A percentile compares a stretch with the other conserved stretches of the same genome.
phyloP scores from a whole-genome alignment of 768 basidiomycete genomes.

The Lanmaoa pseudosensibilis region DNA sequence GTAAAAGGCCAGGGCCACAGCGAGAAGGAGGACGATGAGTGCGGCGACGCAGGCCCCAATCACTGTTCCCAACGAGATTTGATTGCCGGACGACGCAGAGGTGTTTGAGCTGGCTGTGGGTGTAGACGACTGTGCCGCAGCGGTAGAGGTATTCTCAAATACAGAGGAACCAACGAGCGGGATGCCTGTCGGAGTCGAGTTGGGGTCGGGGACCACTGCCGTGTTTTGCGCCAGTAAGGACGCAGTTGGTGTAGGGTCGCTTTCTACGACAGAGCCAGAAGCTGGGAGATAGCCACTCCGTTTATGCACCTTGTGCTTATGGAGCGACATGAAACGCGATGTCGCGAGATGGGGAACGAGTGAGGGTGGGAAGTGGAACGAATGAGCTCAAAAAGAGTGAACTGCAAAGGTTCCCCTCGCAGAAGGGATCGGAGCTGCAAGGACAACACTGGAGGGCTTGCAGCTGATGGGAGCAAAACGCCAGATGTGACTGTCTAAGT shows the following conservation, averaged over 20 bases:
- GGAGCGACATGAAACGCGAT: constrained; percentile 18
- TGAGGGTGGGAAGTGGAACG: background rate
- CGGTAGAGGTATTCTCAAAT: background rate
- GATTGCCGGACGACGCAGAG: constrained; percentile 11
- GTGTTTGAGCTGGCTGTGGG: constrained; percentile 6
- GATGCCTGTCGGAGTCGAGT: constrained; percentile 3
- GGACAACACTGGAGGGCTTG: background rate
- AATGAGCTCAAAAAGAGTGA: constrained; percentile 21
- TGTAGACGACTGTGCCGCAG: constrained; percentile 10
- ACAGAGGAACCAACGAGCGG: constrained; percentile 11
- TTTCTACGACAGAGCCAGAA: constrained; percentile 27
- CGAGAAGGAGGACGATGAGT: constrained; percentile 48
- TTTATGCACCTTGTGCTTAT: constrained; percentile 9
- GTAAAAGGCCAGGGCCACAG: constrained; percentile 53
- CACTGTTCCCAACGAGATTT: constrained; percentile 47
- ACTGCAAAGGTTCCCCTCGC: constrained; percentile 17
- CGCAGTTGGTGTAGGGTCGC: constrained; percentile 27
- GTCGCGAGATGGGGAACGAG: background rate
- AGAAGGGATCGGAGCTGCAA: constrained; percentile 20
- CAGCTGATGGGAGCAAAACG: background rate
- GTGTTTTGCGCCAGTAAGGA: constrained; percentile 27
- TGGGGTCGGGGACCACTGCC: background rate
- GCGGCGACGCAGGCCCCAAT: constrained; percentile 65
- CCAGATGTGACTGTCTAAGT: background rate
- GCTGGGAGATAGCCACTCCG: constrained; percentile 16